phyloP scores from a whole-genome alignment of 768 basidiomycete species.

The Boletus rubropictus region DNA sequence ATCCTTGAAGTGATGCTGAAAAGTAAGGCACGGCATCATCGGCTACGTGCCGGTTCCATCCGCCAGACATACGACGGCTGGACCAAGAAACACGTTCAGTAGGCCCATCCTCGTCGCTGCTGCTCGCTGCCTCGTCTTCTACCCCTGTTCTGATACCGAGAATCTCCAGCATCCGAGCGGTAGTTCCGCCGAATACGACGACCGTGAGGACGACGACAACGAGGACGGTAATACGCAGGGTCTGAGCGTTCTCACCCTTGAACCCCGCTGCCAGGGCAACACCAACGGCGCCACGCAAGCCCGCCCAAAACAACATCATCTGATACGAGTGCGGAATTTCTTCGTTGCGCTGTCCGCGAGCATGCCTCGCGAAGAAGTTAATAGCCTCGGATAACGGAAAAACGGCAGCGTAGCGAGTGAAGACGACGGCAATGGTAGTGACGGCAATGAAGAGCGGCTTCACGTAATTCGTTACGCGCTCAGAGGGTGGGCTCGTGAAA shows the following conservation, averaged over 20 bases:
- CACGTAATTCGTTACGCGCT: constrained; percentile 76
- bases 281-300: constrained; percentile 92
- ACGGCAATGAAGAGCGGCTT: constrained; percentile 94
- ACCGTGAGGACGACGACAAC: constrained; percentile 95
- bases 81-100: constrained; percentile 32
- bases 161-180: constrained; percentile 92
- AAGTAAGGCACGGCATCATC: constrained; percentile 41
- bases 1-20: constrained; percentile 22
- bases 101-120: constrained; percentile 45
- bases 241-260: constrained; percentile 87
- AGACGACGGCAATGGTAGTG: constrained; percentile 85
- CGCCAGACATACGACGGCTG: constrained; percentile 29
- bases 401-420: constrained; percentile 92
- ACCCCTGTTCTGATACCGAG: constrained; percentile 95
- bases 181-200: constrained; percentile 94
- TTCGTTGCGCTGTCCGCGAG: constrained; percentile 78
- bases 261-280: constrained; percentile 97
- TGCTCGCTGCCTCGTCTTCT: constrained; percentile 78
- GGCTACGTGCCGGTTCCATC: constrained; percentile 40
- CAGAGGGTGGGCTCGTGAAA: constrained; percentile 84
- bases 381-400: constrained; percentile 93
- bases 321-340: constrained; percentile 97
- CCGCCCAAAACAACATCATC: constrained; percentile 99
- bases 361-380: constrained; percentile 86
- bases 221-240: constrained; percentile 87